These are phyloP conservation scores for Pseudomassariella vexata DNA, from an alignment of 2,329 filamentous ascomycete species.

Conservation along the genomic window DNA sequence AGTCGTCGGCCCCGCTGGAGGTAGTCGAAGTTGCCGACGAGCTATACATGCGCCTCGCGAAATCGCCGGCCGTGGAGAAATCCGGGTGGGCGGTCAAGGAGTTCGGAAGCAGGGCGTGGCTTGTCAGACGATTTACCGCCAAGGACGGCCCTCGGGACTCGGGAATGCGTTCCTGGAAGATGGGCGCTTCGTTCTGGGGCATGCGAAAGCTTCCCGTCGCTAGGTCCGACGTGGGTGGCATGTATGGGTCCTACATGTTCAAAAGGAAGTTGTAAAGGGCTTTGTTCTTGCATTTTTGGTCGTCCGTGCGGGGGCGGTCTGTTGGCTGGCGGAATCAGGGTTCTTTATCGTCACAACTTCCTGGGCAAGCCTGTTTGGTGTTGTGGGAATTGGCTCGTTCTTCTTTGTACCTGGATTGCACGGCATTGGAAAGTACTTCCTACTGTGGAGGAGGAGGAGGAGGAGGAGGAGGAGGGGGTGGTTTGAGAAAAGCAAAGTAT, in stretches of 20 bases:
- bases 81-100: constrained; percentile 69
- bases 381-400: too few relatives aligned
- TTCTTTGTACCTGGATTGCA: too few relatives aligned
- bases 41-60: constrained; percentile 58
- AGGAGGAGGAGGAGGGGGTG: too few relatives aligned
- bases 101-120: constrained; percentile 58
- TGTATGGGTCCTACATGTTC: constrained; percentile 74
- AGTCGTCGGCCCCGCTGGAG: constrained; percentile 60
- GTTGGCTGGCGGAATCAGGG: too few relatives aligned
- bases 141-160: constrained; percentile 42
- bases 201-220: constrained; percentile 91
- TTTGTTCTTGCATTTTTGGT: constrained; percentile 4
- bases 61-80: constrained; percentile 53
- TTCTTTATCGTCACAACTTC: too few relatives aligned
- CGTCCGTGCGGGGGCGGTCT: neutral
- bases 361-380: too few relatives aligned
- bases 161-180: constrained; percentile 67
- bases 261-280: constrained; percentile 45
- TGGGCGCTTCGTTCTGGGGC: constrained; percentile 79
- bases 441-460: too few relatives aligned
- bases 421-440: too few relatives aligned
- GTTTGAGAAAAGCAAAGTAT: too few relatives aligned
- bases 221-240: constrained; percentile 84
- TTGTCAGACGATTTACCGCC: constrained; percentile 50
- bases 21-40: constrained; percentile 72